These are phyloP conservation scores for Solanum sitiens DNA, from an alignment of 257 asterid genomes.

Conservation along the genomic window DNA sequence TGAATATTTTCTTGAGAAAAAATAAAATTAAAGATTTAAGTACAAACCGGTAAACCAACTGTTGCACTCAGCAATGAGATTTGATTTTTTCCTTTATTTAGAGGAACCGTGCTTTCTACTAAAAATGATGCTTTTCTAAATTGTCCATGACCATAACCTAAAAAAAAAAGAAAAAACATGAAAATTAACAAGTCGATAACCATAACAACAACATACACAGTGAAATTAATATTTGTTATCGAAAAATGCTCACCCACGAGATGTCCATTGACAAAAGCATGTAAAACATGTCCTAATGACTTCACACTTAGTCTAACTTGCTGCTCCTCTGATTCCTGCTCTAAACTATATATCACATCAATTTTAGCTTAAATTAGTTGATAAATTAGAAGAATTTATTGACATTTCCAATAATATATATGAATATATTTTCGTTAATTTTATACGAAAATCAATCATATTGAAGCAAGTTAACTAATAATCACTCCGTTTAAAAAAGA, in stretches of 20 bases:
- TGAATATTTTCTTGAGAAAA: neutral
- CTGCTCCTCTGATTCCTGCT: slow-evolving; percentile 16
- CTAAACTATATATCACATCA: slow-evolving; percentile 21
- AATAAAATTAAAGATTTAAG: neutral
- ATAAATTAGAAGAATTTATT: neutral
- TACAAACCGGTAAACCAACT: slow-evolving; percentile 71
- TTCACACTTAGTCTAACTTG: slow-evolving; percentile 26
- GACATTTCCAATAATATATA: too few relatives aligned
- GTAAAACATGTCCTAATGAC: slow-evolving; percentile 65
- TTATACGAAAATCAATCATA: neutral
- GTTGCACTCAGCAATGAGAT: slow-evolving; percentile 63
- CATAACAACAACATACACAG: neutral
- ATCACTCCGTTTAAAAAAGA: too few relatives aligned
- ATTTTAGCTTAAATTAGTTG: slow-evolving; percentile 1
- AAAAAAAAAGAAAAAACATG: neutral
- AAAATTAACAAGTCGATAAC: neutral
- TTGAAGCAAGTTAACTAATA: neutral
- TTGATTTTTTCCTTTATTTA: slow-evolving; percentile 37
- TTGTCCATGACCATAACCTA: slow-evolving; percentile 65
- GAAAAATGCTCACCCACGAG: slow-evolving; percentile 33
- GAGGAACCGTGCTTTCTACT: slow-evolving; percentile 9
- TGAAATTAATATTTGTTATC: neutral
- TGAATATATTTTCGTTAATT: neutral
- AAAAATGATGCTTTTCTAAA: slow-evolving; percentile 25
- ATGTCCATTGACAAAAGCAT: slow-evolving; percentile 48